Percentiles rank a stretch among this genome's conserved stretches.
phyloP scores from a whole-genome alignment of 2,329 filamentous ascomycete genomes.

The Calonectria pseudoreteaudii region DNA sequence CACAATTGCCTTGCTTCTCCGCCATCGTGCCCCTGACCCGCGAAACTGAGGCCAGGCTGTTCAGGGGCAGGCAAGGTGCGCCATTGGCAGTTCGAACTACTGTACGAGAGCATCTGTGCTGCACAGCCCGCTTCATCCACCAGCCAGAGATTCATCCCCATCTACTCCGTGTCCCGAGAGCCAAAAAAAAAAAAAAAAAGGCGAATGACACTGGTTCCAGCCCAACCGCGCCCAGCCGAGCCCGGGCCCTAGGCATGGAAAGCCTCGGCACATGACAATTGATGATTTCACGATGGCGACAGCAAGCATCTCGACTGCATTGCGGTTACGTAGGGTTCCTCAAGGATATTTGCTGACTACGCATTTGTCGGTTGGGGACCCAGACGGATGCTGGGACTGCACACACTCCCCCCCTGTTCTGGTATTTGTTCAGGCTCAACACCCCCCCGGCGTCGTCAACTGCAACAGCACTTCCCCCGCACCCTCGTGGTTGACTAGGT shows the following conservation, averaged over 20 bases:
- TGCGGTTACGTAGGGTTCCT: neutral
- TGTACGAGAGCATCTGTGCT: constrained; percentile 2
- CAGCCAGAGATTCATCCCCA: neutral
- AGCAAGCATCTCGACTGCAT: neutral
- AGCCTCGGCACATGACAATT: neutral
- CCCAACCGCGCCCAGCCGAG: constrained; percentile 16
- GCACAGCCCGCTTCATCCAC: neutral
- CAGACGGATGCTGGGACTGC: neutral
- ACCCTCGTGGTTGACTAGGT: neutral
- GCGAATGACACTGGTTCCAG: constrained; percentile 1
- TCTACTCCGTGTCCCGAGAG: constrained; percentile 1
- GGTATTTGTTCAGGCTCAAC: neutral
- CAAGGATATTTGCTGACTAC: neutral
- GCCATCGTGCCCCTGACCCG: neutral
- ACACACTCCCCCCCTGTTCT: neutral
- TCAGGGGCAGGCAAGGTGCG: constrained; percentile 1
- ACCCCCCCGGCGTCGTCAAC: neutral
- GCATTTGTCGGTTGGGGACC: neutral
- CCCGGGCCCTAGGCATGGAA: neutral
- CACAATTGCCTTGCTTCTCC: neutral
- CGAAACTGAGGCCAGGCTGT: neutral
- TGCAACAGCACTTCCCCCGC: neutral
- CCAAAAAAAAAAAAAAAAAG: neutral
- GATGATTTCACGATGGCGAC: neutral
- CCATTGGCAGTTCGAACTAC: constrained; percentile 6